These are phyloP conservation scores for Moelleriella libera DNA, from an alignment of 2,329 filamentous ascomycete genomes.

Conservation along the genomic window DNA sequence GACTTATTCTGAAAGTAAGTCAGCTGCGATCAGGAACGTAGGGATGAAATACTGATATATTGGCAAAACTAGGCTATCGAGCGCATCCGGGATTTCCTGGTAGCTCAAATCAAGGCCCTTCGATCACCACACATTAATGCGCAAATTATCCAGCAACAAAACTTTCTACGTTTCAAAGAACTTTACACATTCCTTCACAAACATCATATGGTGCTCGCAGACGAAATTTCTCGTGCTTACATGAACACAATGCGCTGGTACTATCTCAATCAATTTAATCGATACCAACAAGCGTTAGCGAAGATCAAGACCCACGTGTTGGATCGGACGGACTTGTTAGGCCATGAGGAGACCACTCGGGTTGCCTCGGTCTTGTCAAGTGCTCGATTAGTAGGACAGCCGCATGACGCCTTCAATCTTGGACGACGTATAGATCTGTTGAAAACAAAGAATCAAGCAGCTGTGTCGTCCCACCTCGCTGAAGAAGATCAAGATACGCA, in stretches of 20 bases:
- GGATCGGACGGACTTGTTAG: slow-evolving; percentile 73
- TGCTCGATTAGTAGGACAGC: slow-evolving; percentile 30
- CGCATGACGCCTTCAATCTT: slow-evolving; percentile 79
- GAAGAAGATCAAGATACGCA: slow-evolving; percentile 81
- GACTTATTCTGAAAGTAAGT: slow-evolving; percentile 63
- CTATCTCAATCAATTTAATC: slow-evolving; percentile 78
- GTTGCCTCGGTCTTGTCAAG: slow-evolving; percentile 45
- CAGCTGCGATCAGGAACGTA: no score
- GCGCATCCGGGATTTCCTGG: slow-evolving; percentile 85
- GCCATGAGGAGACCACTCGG: slow-evolving; percentile 58
- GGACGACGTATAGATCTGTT: slow-evolving; percentile 77
- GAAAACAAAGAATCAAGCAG: slow-evolving; percentile 56
- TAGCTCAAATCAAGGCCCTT: slow-evolving; percentile 85
- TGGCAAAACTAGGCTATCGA: slow-evolving; percentile 54
- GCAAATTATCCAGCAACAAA: slow-evolving; percentile 90
- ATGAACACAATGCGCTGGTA: slow-evolving; percentile 99
- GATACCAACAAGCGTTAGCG: slow-evolving; percentile 71
- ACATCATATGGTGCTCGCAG: slow-evolving; percentile 69
- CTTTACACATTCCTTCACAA: slow-evolving; percentile 73
- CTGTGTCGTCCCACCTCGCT: slow-evolving; percentile 75
- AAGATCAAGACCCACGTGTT: slow-evolving; percentile 73
- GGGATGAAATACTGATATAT: neutral
- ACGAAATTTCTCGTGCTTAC: slow-evolving; percentile 86
- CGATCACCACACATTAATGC: slow-evolving; percentile 94
- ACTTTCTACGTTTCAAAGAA: slow-evolving; percentile 78